Evolutionary conservation across 176 grass and related monocot genomes (phyloP).

Genomic region (Phoenix roebelenii): DNA sequence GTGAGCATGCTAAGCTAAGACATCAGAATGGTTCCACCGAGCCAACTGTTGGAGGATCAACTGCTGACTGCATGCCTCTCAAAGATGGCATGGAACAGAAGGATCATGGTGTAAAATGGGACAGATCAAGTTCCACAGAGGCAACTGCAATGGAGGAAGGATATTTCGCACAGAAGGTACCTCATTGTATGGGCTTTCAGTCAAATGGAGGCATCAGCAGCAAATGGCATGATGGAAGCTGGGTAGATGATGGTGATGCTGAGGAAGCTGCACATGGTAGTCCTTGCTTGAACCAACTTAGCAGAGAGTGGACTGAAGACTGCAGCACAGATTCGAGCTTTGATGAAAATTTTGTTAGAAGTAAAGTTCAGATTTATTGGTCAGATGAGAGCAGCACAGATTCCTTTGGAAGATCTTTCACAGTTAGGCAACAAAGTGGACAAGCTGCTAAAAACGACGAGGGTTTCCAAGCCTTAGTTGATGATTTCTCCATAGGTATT

Average conservation of each 20-base stretch:
- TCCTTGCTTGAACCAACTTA: slow-evolving; percentile 1
- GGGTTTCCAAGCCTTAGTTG: background rate
- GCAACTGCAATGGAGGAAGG: too few relatives aligned
- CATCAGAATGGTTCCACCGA: background rate
- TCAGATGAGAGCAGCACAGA: slow-evolving; percentile 27
- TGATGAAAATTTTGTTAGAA: slow-evolving; percentile 15
- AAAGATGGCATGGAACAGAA: too few relatives aligned
- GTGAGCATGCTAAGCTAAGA: background rate
- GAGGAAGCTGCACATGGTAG: slow-evolving; percentile 10
- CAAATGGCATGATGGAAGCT: background rate
- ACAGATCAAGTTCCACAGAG: too few relatives aligned
- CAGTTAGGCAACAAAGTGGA: too few relatives aligned
- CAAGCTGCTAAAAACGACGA: slow-evolving; percentile 16
- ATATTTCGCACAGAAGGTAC: background rate
- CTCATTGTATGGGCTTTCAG: background rate
- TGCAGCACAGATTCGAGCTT: slow-evolving; percentile 10
- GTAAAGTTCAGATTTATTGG: slow-evolving; percentile 11
- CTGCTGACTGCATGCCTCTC: too few relatives aligned
- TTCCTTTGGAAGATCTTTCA: slow-evolving; percentile 8
- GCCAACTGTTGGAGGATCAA: slow-evolving; percentile 10
- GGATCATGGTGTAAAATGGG: too few relatives aligned
- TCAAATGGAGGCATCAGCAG: background rate
- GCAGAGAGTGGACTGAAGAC: slow-evolving; percentile 2
- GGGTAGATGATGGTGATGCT: background rate
- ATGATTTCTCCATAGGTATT: slow-evolving; percentile 8